Conservation (phyloP, 805 yeast genomes). For the Kazachstania psychrophila region DNA sequence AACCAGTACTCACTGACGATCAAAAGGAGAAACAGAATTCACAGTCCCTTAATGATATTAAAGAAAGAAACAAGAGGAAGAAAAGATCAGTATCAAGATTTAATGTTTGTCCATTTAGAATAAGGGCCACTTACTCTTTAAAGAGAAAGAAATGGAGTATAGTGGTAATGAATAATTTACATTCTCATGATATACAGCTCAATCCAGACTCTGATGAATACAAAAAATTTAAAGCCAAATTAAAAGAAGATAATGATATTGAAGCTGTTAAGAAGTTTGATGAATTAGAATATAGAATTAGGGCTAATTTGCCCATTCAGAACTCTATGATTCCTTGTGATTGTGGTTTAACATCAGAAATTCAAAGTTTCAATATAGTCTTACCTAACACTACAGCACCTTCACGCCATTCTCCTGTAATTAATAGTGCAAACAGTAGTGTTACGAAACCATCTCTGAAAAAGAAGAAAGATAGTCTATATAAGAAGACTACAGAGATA, state of each 20-base stretch:
- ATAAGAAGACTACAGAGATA: slow-evolving; percentile 14
- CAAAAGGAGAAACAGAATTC: neutral
- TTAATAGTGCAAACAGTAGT: slow-evolving; percentile 1
- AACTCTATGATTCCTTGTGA: slow-evolving; percentile 29
- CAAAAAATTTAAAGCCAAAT: slow-evolving; percentile 26
- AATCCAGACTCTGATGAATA: slow-evolving; percentile 30
- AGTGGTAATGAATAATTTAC: slow-evolving; percentile 50
- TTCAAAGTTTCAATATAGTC: slow-evolving; percentile 28
- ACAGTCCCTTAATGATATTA: neutral
- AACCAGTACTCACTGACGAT: neutral
- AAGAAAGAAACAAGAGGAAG: slow-evolving; percentile 10
- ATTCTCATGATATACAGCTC: slow-evolving; percentile 42
- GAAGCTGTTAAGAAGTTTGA: slow-evolving; percentile 30
- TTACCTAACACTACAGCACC: slow-evolving; percentile 16
- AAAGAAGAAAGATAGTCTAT: slow-evolving; percentile 10
- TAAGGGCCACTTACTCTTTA: slow-evolving; percentile 52
- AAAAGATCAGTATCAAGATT: slow-evolving; percentile 28
- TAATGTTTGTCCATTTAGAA: slow-evolving; percentile 49
- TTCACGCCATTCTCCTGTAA: neutral
- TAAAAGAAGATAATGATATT: slow-evolving; percentile 23
- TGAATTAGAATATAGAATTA: slow-evolving; percentile 29
- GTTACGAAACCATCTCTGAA: slow-evolving; percentile 11
- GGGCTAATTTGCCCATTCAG: slow-evolving; percentile 26
- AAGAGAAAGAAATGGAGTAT: slow-evolving; percentile 48
- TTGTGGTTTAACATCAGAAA: slow-evolving; percentile 31